These are phyloP conservation scores for Sanghuangporus sanghuang DNA, from an alignment of 1,284 basidiomycete genomes.

Conservation along the genomic window DNA sequence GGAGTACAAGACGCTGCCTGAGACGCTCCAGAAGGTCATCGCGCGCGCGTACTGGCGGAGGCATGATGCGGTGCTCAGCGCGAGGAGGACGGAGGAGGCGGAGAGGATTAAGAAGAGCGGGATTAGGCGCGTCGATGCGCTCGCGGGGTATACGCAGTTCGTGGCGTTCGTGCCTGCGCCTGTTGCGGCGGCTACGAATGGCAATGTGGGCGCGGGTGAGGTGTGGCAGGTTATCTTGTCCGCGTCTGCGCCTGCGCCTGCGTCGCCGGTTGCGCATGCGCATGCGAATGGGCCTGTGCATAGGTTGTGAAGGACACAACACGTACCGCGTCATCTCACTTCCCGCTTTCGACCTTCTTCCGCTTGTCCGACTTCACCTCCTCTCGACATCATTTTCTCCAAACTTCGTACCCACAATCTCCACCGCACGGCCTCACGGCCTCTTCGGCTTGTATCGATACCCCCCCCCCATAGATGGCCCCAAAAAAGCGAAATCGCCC, in stretches of 20 bases:
- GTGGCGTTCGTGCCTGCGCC: conserved; percentile 4
- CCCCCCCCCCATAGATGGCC: not conserved
- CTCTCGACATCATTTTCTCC: too few relatives aligned
- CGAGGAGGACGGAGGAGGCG: not conserved
- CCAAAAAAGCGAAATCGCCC: not conserved
- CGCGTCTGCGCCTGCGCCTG: not conserved
- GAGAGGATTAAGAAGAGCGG: conserved; percentile 6
- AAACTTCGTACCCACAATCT: too few relatives aligned
- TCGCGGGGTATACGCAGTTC: conserved; percentile 4
- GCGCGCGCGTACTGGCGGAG: conserved; percentile 7
- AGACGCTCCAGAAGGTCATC: conserved; percentile 1
- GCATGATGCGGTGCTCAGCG: not conserved
- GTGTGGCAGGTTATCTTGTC: conserved; percentile 6
- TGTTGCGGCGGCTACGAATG: not conserved
- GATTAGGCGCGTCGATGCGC: conserved; percentile 13
- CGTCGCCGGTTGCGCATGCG: not conserved
- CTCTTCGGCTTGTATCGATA: not conserved
- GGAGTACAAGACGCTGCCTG: conserved; percentile 9
- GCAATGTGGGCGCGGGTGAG: not conserved
- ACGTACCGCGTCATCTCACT: not conserved
- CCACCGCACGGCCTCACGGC: not conserved
- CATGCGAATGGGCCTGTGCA: not conserved
- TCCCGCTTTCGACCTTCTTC: not conserved
- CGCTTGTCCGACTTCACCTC: not conserved
- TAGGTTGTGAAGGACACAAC: not conserved